Conservation (phyloP, 2,329 filamentous ascomycete genomes). For the Xylaria sp. region DNA sequence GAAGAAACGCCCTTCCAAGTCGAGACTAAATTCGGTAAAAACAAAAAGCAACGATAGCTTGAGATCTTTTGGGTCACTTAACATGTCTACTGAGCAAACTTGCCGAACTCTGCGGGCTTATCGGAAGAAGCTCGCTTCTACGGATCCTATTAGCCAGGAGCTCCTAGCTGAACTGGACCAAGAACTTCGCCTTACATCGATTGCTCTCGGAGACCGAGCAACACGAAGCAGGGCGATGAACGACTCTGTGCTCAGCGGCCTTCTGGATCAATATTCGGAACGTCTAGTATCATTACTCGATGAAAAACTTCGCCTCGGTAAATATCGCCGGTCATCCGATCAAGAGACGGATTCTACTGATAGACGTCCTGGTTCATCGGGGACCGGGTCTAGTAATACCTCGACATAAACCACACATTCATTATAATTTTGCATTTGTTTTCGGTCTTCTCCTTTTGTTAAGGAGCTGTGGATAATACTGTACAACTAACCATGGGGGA, state of each 20-base stretch:
- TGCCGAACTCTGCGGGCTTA: conserved; percentile 71
- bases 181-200: conserved; percentile 70
- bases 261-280: conserved; percentile 81
- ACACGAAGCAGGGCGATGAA: conserved; percentile 65
- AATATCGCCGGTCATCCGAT: conserved; percentile 32
- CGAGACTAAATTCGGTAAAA: conserved; percentile 58
- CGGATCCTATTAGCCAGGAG: conserved; percentile 66
- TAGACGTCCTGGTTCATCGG: conserved; percentile 38
- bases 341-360: conserved; percentile 34
- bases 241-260: conserved; percentile 68
- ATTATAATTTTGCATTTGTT: conserved; percentile 40
- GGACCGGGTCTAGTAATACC: conserved; percentile 38
- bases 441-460: conserved; percentile 30
- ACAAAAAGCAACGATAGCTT: conserved; percentile 63
- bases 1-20: conserved; percentile 64
- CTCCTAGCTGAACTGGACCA: conserved; percentile 71
- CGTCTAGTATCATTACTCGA: conserved; percentile 76
- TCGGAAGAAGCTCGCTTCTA: conserved; percentile 69
- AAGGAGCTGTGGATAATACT: conserved; percentile 28
- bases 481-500: conserved; percentile 23
- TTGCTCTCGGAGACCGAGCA: conserved; percentile 67
- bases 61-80: conserved; percentile 65
- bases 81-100: conserved; percentile 71
- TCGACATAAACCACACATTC: conserved; percentile 40
- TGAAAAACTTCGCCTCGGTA: conserved; percentile 68